These are phyloP conservation scores for Pythium phragmitis DNA, from an alignment of 352 stramenopile genomes.

Conservation along the genomic window DNA sequence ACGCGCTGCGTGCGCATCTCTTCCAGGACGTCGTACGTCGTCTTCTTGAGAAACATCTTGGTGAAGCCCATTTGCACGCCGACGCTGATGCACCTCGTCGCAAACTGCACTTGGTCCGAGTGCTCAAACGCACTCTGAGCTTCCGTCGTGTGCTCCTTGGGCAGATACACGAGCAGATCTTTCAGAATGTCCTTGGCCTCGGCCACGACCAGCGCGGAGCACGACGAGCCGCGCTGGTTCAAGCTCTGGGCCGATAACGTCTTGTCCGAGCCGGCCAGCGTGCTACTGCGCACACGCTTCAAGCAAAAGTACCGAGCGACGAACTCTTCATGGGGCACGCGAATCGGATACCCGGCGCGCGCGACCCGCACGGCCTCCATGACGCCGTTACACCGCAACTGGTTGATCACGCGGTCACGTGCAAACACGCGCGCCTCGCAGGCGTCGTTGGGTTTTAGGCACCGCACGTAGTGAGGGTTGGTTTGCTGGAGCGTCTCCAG, in stretches of 20 bases:
- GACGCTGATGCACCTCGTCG: conserved; percentile 51
- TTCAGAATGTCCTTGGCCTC: conserved; percentile 78
- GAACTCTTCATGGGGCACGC: conserved; percentile 75
- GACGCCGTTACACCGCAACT: conserved; percentile 85
- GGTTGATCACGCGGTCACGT: conserved; percentile 71
- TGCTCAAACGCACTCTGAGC: conserved; percentile 72
- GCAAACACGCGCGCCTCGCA: conserved; percentile 61
- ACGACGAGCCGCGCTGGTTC: conserved; percentile 39
- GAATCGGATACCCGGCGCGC: conserved; percentile 79
- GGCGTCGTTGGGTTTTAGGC: conserved; percentile 88
- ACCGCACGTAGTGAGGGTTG: conserved; percentile 88
- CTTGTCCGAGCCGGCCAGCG: conserved; percentile 33
- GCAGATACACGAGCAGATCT: conserved; percentile 89
- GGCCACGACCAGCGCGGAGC: conserved; percentile 36
- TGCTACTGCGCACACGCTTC: conserved; percentile 43
- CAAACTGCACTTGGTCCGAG: conserved; percentile 68
- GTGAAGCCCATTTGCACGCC: conserved; percentile 92
- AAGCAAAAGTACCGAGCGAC: conserved; percentile 75
- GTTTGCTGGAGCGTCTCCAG: conserved; percentile 71
- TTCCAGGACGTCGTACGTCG: conserved; percentile 91
- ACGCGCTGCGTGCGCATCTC: conserved; percentile 73
- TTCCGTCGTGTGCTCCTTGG: conserved; percentile 82
- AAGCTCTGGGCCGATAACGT: conserved; percentile 41
- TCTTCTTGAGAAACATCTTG: conserved; percentile 95
- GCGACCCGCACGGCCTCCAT: conserved; percentile 87